Evolutionary conservation across 2,329 filamentous ascomycete genomes (phyloP).

Genomic region (Epichloe sibirici): DNA sequence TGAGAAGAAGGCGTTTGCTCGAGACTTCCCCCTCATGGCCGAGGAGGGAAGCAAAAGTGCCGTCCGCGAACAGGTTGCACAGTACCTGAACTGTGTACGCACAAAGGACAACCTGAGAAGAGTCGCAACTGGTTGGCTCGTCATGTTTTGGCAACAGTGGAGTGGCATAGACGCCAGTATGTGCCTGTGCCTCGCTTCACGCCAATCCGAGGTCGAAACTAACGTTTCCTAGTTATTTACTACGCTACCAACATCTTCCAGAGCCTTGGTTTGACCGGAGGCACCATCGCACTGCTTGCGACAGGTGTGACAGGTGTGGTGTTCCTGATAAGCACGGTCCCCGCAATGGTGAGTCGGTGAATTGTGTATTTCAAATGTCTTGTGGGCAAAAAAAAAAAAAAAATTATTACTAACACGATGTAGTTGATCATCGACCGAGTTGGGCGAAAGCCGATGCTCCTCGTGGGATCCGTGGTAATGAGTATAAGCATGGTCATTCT

Average conservation of each 20-base stretch:
- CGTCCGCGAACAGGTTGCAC: constrained; percentile 32
- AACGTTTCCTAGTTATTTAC: constrained; percentile 25
- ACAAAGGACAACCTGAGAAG: constrained; percentile 45
- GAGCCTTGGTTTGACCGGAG: constrained; percentile 39
- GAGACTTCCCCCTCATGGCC: constrained; percentile 38
- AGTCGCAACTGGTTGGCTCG: constrained; percentile 50
- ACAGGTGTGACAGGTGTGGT: constrained; percentile 61
- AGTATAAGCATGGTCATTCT: constrained; percentile 25
- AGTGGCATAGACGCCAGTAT: constrained; percentile 11
- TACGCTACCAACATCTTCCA: constrained; percentile 46
- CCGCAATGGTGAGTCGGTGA: constrained; percentile 13
- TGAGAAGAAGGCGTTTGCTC: constrained; percentile 56
- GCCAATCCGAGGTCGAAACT: neutral
- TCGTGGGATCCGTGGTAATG: constrained; percentile 14
- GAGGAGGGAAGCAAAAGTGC: constrained; percentile 28
- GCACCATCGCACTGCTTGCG: constrained; percentile 48
- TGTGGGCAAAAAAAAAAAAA: neutral
- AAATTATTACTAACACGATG: neutral
- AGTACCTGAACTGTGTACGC: constrained; percentile 35
- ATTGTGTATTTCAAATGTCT: neutral
- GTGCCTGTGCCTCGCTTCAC: neutral
- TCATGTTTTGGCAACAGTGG: constrained; percentile 33
- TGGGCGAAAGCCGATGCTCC: constrained; percentile 11
- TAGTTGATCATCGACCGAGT: constrained; percentile 26
- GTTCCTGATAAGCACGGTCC: constrained; percentile 38